Conservation (phyloP, 2,329 filamentous ascomycete species). For the Myotisia sp. region DNA sequence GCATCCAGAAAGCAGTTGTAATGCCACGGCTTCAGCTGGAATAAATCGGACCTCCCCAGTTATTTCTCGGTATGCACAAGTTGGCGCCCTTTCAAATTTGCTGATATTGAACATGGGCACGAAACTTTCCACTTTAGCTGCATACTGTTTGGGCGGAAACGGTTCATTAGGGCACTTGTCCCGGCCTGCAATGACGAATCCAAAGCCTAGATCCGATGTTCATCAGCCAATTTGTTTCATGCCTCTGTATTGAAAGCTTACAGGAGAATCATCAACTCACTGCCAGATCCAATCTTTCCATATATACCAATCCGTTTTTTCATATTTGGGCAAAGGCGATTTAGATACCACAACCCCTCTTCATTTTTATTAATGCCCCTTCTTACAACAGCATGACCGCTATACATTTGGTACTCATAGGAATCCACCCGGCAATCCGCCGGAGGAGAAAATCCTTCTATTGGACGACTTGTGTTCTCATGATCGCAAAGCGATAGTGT, state of each 20-base stretch:
- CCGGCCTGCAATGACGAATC: constrained; percentile 1
- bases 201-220: constrained; percentile 1
- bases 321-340: constrained; percentile 4
- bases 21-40: constrained; percentile 17
- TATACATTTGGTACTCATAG: background rate
- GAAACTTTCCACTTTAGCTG: constrained; percentile 5
- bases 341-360: background rate
- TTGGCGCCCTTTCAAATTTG: constrained; percentile 4
- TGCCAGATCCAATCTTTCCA: constrained; percentile 8
- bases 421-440: background rate
- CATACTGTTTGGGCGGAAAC: constrained; percentile 5
- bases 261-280: constrained; percentile 5
- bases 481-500: constrained; percentile 2
- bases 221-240: too few species aligned
- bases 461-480: background rate
- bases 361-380: too few species aligned
- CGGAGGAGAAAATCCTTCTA: background rate
- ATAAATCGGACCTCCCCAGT: constrained; percentile 11
- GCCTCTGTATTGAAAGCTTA: background rate
- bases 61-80: constrained; percentile 3
- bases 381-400: too few species aligned
- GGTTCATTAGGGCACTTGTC: background rate
- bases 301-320: constrained; percentile 7
- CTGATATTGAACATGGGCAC: background rate
- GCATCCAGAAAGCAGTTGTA: constrained; percentile 16